Evolutionary conservation across 202 grass and related monocot genomes (phyloP), one percentile per base, ranked within the genome.

Genomic region (Saccharum hybrid): DNA sequence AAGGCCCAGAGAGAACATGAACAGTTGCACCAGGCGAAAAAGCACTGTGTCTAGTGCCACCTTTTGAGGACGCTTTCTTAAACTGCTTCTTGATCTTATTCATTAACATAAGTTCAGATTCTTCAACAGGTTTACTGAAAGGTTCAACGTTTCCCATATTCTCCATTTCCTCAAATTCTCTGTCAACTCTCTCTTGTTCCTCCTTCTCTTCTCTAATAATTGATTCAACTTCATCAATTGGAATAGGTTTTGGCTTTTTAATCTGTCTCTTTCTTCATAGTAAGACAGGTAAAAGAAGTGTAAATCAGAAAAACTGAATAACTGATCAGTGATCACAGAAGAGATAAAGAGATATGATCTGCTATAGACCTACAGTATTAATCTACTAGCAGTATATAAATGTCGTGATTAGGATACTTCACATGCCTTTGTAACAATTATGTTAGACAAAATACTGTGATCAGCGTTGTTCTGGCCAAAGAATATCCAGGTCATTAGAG

Each of bases 241-340:
- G 77, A 83, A 96, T 87, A 57, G 88, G 91, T 82, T 88, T 96
- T 81, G 89, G 93, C 83, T 96, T 98, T 88, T 90, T 94, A 88
- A 99, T 93, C 82, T 96, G 79, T 51, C 90, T 87, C 46, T 87
- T 91, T 41, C 96, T 98, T 68, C 84, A 90, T 57, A 69, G 46
- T 21, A 21, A 79, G n/a, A 38, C 39, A 78, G 54, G 2, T 49
- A 83, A 4, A 65, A 45, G 4, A 80, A 68, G 28, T 52, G 9
- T 9, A 86, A 75, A 56, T 31, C 21, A 2, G 2, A 81, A 43
- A 77, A 42, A 22, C 5, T 76, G 5, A 76, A 68, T 26, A 39
- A 11, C 18, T 8, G 52, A n/a, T 56, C 46, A 49, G 0, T 82
- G 38, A 69, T 42, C 19, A 39, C 52, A 22, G 38, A 72, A 60